These are phyloP conservation scores for Tetrastigma voinierianum DNA, from an alignment of 164 flowering plant genomes.

Conservation along the genomic window DNA sequence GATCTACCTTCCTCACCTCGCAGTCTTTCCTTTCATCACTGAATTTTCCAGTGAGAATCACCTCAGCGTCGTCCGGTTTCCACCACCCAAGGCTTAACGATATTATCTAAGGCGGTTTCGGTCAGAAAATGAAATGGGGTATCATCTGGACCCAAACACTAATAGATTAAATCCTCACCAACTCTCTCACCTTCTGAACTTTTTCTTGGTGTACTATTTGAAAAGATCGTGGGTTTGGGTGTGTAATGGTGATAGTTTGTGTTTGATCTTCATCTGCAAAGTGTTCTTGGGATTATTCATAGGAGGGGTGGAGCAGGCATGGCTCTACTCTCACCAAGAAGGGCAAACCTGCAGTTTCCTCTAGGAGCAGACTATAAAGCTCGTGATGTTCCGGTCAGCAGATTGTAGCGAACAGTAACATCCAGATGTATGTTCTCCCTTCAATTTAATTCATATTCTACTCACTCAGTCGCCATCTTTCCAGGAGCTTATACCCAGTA, in stretches of 20 bases:
- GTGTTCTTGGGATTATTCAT: conserved; percentile 88
- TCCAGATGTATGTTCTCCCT: conserved; percentile 88
- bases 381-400: conserved; percentile 87
- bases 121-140: no score
- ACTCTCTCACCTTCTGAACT: no score
- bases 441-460: conserved; percentile 89
- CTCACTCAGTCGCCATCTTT: conserved; percentile 88
- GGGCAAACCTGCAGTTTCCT: conserved; percentile 91
- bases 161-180: no score
- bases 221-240: no score
- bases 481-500: conserved; percentile 80
- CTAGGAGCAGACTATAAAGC: conserved; percentile 82
- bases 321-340: conserved; percentile 88
- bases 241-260: background rate
- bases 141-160: no score
- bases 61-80: background rate
- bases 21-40: conserved; percentile 34
- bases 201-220: background rate
- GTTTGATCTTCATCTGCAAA: conserved; percentile 34
- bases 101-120: conserved; percentile 54
- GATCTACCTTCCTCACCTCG: background rate
- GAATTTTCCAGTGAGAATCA: conserved; percentile 36
- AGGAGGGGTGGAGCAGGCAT: conserved; percentile 96
- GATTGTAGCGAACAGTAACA: conserved; percentile 88
- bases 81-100: conserved; percentile 20